These are phyloP conservation scores for Suillus variegatus DNA, from an alignment of 768 basidiomycete species.

Conservation along the genomic window DNA sequence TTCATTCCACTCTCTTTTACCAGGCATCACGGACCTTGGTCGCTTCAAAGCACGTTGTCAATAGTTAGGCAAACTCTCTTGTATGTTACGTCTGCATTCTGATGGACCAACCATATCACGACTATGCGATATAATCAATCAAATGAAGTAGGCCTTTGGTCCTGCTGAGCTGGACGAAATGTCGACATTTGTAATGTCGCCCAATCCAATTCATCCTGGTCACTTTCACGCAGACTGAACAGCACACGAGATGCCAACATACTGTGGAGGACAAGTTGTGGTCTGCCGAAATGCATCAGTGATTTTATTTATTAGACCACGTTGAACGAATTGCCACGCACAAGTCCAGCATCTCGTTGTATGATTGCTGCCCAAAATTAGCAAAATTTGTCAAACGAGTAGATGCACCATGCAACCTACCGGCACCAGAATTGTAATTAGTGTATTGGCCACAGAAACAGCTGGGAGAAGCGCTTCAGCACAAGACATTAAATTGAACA, in stretches of 20 bases:
- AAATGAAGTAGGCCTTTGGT: neutral
- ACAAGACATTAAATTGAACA: neutral
- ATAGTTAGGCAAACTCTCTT: too few species aligned
- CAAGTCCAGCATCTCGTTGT: neutral
- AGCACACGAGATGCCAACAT: constrained; percentile 2
- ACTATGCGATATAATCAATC: neutral
- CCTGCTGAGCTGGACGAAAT: neutral
- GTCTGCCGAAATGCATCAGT: neutral
- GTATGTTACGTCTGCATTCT: too few species aligned
- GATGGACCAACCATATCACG: too few species aligned
- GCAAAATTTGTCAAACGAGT: neutral
- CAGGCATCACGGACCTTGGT: too few species aligned
- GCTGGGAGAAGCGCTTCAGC: neutral
- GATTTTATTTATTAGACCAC: neutral
- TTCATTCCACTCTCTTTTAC: too few species aligned
- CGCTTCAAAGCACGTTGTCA: too few species aligned
- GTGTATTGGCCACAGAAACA: neutral
- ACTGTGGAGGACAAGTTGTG: neutral
- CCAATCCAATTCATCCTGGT: neutral
- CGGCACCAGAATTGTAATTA: neutral
- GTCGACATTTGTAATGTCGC: neutral
- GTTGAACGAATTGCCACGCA: neutral
- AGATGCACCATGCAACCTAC: neutral
- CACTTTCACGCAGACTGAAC: neutral
- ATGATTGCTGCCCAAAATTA: neutral